These are phyloP conservation scores for Curvularia hawaiiensis DNA, from an alignment of 2,329 filamentous ascomycete species.

Conservation along the genomic window DNA sequence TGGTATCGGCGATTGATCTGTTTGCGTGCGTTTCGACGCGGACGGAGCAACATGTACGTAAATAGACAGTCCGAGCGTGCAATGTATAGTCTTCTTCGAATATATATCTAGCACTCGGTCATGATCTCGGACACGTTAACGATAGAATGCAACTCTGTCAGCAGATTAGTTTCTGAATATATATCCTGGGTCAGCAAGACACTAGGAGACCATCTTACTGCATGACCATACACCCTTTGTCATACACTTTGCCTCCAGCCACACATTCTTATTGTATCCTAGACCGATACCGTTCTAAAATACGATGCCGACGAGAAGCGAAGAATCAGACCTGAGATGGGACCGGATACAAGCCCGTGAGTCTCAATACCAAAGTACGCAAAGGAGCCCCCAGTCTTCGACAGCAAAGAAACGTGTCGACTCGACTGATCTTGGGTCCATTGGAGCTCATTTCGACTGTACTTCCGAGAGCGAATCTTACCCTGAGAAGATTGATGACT, in stretches of 20 bases:
- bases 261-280: not conserved
- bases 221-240: not conserved
- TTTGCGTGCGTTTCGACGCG: not conserved
- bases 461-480: not conserved
- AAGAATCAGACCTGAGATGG: not conserved
- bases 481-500: not conserved
- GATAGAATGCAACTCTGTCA: not conserved
- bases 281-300: not conserved
- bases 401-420: not conserved
- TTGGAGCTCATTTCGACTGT: not conserved
- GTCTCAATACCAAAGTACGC: not conserved
- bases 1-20: not conserved
- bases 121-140: not conserved
- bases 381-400: not conserved
- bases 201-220: not conserved
- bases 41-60: not conserved
- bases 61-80: not conserved
- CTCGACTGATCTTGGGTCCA: not conserved
- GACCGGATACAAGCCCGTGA: not conserved
- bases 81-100: not conserved
- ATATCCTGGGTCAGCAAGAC: not conserved
- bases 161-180: not conserved
- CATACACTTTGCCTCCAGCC: not conserved
- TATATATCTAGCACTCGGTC: not conserved
- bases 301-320: not conserved